phyloP scores from a whole-genome alignment of 2,329 filamentous ascomycete genomes.

The Ophiosphaerella korrae region DNA sequence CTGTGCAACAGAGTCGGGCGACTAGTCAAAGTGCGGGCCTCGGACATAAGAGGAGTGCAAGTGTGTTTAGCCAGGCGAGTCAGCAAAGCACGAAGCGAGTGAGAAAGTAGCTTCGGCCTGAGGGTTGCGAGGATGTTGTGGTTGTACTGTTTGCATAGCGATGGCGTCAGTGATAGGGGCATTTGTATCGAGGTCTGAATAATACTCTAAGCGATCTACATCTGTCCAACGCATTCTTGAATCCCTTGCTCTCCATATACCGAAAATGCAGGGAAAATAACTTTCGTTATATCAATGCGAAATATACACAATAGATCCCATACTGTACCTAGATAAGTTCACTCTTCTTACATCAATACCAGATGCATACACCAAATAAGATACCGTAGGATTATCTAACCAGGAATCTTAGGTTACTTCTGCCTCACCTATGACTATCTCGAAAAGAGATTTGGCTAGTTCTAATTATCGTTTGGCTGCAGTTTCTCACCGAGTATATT shows the following conservation, averaged over 20 bases:
- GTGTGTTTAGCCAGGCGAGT: constrained; percentile 68
- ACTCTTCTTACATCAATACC: too few species aligned
- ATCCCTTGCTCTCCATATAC: neutral
- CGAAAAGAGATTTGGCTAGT: too few species aligned
- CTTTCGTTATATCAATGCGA: too few species aligned
- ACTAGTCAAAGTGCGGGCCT: constrained; percentile 26
- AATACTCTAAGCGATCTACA: neutral
- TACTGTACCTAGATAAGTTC: too few species aligned
- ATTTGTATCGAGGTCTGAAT: neutral
- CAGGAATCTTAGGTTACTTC: too few species aligned
- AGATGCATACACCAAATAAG: too few species aligned
- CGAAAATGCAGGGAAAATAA: too few species aligned
- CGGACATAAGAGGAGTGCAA: constrained; percentile 78
- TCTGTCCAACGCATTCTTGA: neutral
- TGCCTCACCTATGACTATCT: too few species aligned
- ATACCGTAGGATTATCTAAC: too few species aligned
- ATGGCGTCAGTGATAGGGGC: constrained; percentile 12
- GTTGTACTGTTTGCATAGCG: constrained; percentile 19
- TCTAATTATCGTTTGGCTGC: too few species aligned
- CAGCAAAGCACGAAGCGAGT: constrained; percentile 39
- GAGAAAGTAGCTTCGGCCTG: constrained; percentile 35
- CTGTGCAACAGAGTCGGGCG: constrained; percentile 34
- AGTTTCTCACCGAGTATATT: too few species aligned
- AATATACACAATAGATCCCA: too few species aligned
- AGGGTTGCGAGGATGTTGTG: constrained; percentile 17